Conservation (phyloP, 768 basidiomycete species). For the Asterophora lycoperdoides region DNA sequence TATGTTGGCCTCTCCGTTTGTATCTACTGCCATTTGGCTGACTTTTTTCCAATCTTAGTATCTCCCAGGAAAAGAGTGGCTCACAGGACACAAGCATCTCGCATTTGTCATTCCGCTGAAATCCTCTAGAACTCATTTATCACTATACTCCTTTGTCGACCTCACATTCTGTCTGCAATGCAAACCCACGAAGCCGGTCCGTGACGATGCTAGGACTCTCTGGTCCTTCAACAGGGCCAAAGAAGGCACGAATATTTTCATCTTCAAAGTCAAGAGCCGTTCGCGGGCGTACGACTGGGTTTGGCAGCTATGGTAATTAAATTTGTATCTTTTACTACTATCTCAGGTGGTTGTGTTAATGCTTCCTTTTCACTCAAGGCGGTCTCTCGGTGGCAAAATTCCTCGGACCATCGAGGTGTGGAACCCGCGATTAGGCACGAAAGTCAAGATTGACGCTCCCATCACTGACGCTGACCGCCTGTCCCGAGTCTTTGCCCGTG, state of each 20-base stretch:
- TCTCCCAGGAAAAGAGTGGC: constrained; percentile 63
- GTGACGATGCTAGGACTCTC: constrained; percentile 37
- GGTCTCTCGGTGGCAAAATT: constrained; percentile 64
- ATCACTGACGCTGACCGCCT: constrained; percentile 34
- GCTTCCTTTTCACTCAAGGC: constrained; percentile 38
- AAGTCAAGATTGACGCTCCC: constrained; percentile 70
- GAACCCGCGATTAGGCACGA: constrained; percentile 63
- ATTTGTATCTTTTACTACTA: background rate
- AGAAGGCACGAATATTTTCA: constrained; percentile 79
- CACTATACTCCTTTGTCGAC: constrained; percentile 84
- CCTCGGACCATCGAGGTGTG: constrained; percentile 67
- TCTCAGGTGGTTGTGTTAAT: constrained; percentile 3
- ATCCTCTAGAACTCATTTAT: constrained; percentile 60
- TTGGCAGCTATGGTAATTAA: constrained; percentile 74
- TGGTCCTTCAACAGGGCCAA: constrained; percentile 46
- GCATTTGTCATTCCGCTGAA: constrained; percentile 74
- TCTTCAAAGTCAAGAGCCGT: constrained; percentile 78
- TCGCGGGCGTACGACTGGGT: constrained; percentile 84
- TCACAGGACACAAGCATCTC: constrained; percentile 71
- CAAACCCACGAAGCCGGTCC: constrained; percentile 44
- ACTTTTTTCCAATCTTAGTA: constrained; percentile 32
- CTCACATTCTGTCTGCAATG: constrained; percentile 77
- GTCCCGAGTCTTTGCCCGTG: constrained; percentile 50
- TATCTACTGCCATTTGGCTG: constrained; percentile 2
- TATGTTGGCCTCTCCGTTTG: constrained; percentile 49